Percentiles rank a stretch among this genome's conserved stretches.
Conservation (phyloP, 179 eudicot genomes). For the Patellifolia procumbens region DNA sequence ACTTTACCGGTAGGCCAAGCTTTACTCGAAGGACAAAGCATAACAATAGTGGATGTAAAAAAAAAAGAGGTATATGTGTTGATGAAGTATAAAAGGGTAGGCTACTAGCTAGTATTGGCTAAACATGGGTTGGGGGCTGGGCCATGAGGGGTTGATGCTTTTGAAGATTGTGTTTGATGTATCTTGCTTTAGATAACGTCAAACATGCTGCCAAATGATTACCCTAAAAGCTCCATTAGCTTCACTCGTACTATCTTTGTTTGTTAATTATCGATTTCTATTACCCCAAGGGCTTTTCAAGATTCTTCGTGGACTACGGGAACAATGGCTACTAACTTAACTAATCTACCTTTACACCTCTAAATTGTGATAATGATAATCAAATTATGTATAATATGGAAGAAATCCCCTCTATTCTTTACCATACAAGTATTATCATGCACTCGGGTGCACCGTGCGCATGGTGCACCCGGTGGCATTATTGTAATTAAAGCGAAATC, state of each 20-base stretch:
- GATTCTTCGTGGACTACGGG: neutral
- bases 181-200: slow-evolving; percentile 21
- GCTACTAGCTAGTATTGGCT: slow-evolving; percentile 22
- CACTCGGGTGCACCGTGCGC: too few species aligned
- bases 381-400: too few species aligned
- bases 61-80: neutral
- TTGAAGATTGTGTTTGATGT: slow-evolving; percentile 9
- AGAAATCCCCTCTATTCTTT: too few species aligned
- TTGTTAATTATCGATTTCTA: neutral
- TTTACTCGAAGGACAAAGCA: neutral
- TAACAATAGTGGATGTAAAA: neutral
- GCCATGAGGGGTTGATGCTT: slow-evolving; percentile 20
- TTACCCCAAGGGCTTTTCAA: neutral
- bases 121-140: neutral
- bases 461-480: too few species aligned
- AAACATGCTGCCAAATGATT: slow-evolving; percentile 26
- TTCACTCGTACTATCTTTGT: neutral
- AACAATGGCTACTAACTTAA: neutral
- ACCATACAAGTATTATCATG: too few species aligned
- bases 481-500: too few species aligned
- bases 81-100: slow-evolving; percentile 31
- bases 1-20: too few species aligned
- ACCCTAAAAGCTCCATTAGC: neutral
- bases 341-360: too few species aligned
- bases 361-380: too few species aligned